Base-by-base conservation (phyloP, 768 basidiomycete species). In the Austroboletus eburneus region DNA sequence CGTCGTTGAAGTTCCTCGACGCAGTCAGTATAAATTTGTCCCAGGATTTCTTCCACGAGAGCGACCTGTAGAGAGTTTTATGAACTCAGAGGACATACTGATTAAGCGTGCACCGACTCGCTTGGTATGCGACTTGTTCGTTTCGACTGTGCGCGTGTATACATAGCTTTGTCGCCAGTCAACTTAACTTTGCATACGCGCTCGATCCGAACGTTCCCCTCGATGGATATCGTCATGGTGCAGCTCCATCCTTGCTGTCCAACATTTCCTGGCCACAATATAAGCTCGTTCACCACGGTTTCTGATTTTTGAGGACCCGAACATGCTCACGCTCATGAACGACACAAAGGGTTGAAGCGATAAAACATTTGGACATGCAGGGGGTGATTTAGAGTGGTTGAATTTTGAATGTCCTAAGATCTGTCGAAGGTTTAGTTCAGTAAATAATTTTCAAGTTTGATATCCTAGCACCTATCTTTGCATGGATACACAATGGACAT, bases 31-130 rank as follows among this genome's bases (percentile, higher is more conserved):
- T 20, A 55, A 55, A 39, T 51, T 21, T 21, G 42, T 53, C 12
- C 47, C 51, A 1, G 54, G 42, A 51, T 9, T 57, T 49, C 23
- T 56, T 57, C 46, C 56, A 57, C 27, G 45, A 33, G 24, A 57
- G 46, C 16, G 56, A 56, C 6, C 47, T 57, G 5, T 46, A 51
- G 21, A n/a, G 50, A 48, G 12, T 57, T 48, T n/a, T 56, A 46
- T 17, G 20, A 53, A 9, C 8, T 56, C 21, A 33, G 9, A 16
- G 32, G 54, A n/a, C 33, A 25, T 29, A 5, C 43, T 14, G 56
- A 56, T 13, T 49, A 37, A 48, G 46, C 51, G 5, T 46, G 54
- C 16, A 21, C 50, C 1, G 54, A 56, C 24, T 45, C 49, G 4
- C 54, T 53, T 7, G 38, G 54, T 56, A 37, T 10, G 35, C 36